Conservation (phyloP, 306 rosid genomes). For the Begonia peltatifolia region DNA sequence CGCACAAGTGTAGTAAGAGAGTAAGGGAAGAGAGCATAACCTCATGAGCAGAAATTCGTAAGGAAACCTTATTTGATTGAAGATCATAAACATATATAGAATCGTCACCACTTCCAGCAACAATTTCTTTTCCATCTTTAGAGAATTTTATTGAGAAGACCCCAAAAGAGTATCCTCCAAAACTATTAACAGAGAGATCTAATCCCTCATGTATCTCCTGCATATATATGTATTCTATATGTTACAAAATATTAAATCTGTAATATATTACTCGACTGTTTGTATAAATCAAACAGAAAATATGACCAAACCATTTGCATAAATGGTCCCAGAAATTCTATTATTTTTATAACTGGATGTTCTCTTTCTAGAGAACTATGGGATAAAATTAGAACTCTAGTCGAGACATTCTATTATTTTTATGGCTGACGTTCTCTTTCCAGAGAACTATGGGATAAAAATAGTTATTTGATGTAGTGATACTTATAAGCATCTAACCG, state of each 20-base stretch:
- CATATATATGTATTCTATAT: constrained; percentile 13
- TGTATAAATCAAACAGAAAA: too few species aligned
- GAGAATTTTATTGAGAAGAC: constrained; percentile 86
- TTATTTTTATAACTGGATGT: too few species aligned
- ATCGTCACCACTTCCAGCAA: constrained; percentile 74
- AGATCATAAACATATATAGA: constrained; percentile 86
- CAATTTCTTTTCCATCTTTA: constrained; percentile 75
- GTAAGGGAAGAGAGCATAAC: constrained; percentile 14
- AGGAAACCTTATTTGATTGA: constrained; percentile 62
- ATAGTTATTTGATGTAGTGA: too few species aligned
- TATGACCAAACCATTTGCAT: too few species aligned
- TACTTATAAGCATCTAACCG: too few species aligned
- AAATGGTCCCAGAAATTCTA: too few species aligned
- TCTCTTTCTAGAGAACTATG: too few species aligned
- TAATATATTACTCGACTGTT: too few species aligned
- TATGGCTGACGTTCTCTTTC: too few species aligned
- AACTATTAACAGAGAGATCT: constrained; percentile 37
- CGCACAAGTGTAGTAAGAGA: neutral
- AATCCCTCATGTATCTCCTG: constrained; percentile 83
- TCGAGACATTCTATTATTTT: too few species aligned
- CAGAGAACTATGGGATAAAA: too few species aligned
- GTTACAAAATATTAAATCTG: neutral
- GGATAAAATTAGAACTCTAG: too few species aligned
- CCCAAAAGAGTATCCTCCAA: constrained; percentile 44
- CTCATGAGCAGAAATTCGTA: constrained; percentile 68